Percentiles rank a stretch among this genome's conserved stretches.
Evolutionary conservation across 1,284 basidiomycete genomes (phyloP).

Genomic region (Laetiporus sulphureus): DNA sequence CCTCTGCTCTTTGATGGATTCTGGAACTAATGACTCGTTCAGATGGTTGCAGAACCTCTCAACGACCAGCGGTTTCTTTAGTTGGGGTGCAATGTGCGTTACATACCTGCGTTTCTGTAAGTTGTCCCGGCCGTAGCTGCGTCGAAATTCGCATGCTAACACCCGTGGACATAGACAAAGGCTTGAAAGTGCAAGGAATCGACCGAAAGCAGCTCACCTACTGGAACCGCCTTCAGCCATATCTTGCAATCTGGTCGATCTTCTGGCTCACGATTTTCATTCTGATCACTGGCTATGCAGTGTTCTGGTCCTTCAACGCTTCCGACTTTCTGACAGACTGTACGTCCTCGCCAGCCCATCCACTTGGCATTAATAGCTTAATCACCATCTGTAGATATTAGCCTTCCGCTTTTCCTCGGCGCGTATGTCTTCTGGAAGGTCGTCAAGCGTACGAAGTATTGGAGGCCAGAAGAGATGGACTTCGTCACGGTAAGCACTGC

Average conservation of each 20-base stretch:
- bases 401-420: slow-evolving; percentile 45
- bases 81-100: slow-evolving; percentile 66
- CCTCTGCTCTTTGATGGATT: slow-evolving; percentile 11
- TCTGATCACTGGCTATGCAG: slow-evolving; percentile 30
- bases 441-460: slow-evolving; percentile 43
- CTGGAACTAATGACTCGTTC: neutral
- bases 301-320: slow-evolving; percentile 45
- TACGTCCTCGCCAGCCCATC: slow-evolving; percentile 21
- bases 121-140: slow-evolving; percentile 7
- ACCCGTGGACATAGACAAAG: slow-evolving; percentile 37
- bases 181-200: slow-evolving; percentile 50
- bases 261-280: slow-evolving; percentile 36
- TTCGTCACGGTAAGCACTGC: slow-evolving; percentile 38
- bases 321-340: slow-evolving; percentile 55
- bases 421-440: slow-evolving; percentile 48
- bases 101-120: slow-evolving; percentile 71
- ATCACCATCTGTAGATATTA: slow-evolving; percentile 24
- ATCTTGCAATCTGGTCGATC: slow-evolving; percentile 32
- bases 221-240: slow-evolving; percentile 38
- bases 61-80: slow-evolving; percentile 55
- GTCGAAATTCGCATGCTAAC: neutral
- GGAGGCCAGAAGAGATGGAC: slow-evolving; percentile 51
- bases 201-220: slow-evolving; percentile 51
- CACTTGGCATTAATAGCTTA: neutral
- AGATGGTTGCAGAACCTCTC: slow-evolving; percentile 54